phyloP scores from a whole-genome alignment of 2,329 filamentous ascomycete genomes.

The Aureobasidium uvarum region DNA sequence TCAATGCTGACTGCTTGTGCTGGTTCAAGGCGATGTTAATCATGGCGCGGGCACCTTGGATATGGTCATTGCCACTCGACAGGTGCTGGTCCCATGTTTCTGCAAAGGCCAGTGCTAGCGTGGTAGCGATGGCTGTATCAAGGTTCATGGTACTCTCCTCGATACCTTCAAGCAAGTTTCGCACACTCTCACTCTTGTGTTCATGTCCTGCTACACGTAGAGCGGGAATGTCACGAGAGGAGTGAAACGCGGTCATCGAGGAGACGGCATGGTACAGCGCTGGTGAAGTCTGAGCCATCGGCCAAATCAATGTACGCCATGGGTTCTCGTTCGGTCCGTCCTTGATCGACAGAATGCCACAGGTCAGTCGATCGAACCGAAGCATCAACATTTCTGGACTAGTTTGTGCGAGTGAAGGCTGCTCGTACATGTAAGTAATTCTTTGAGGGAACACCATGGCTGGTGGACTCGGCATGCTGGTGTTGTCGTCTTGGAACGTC shows the following conservation, averaged over 20 bases:
- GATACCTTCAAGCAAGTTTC: conserved; percentile 58
- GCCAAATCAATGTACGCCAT: conserved; percentile 70
- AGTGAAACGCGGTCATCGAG: conserved; percentile 68
- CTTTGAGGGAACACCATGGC: conserved; percentile 18
- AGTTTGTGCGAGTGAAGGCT: conserved; percentile 36
- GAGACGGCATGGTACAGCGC: conserved; percentile 67
- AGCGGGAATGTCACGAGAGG: conserved; percentile 56
- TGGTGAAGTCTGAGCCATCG: conserved; percentile 61
- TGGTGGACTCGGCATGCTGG: conserved; percentile 1
- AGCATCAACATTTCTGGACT: conserved; percentile 61
- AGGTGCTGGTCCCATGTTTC: conserved; percentile 71
- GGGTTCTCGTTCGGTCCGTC: conserved; percentile 68
- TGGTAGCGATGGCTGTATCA: conserved; percentile 67
- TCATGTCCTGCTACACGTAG: conserved; percentile 64
- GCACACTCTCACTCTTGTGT: conserved; percentile 65
- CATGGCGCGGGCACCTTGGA: conserved; percentile 64
- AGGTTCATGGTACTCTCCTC: conserved; percentile 57
- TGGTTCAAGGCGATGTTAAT: conserved; percentile 59
- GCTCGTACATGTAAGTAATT: conserved; percentile 33
- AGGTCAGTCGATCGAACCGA: conserved; percentile 65
- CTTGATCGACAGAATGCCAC: conserved; percentile 68
- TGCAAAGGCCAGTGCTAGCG: conserved; percentile 65
- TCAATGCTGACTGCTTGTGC: conserved; percentile 44
- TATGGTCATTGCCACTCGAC: conserved; percentile 66
- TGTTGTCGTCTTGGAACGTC: conserved; percentile 8